Conservation (phyloP, 371 early-diverging fungal genomes). For the Mortierella sp. region DNA sequence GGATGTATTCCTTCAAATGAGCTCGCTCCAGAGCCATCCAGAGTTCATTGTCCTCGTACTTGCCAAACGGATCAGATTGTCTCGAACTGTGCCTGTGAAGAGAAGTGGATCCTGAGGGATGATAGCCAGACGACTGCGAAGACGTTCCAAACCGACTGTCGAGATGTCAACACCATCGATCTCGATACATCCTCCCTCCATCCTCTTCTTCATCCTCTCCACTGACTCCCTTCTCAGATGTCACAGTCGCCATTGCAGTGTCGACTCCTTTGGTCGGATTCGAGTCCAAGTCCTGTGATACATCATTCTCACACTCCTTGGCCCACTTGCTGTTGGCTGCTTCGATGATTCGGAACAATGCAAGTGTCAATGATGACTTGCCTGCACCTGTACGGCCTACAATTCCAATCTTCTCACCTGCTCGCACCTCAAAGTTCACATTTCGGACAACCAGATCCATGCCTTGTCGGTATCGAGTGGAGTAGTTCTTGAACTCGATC, state of each 20-base stretch:
- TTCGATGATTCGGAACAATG: conserved; percentile 90
- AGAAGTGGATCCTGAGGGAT: conserved; percentile 95
- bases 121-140: conserved; percentile 63
- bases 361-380: conserved; percentile 84
- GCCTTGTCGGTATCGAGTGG: conserved; percentile 80
- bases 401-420: conserved; percentile 84
- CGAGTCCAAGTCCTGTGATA: conserved; percentile 6
- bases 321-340: conserved; percentile 57
- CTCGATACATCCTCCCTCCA: conserved; percentile 51
- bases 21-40: conserved; percentile 76
- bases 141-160: conserved; percentile 26
- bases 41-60: conserved; percentile 69
- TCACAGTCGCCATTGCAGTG: neutral
- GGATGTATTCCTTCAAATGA: conserved; percentile 66
- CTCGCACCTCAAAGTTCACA: conserved; percentile 66
- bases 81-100: conserved; percentile 72
- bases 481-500: conserved; percentile 75
- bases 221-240: neutral
- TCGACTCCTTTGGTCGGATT: neutral
- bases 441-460: conserved; percentile 75
- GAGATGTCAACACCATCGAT: conserved; percentile 81
- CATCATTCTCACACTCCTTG: conserved; percentile 5
- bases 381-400: conserved; percentile 93
- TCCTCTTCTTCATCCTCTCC: conserved; percentile 1
- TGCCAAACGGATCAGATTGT: conserved; percentile 76